These are phyloP conservation scores for Trapa bicornis DNA, from an alignment of 345 rosid genomes.

Conservation along the genomic window DNA sequence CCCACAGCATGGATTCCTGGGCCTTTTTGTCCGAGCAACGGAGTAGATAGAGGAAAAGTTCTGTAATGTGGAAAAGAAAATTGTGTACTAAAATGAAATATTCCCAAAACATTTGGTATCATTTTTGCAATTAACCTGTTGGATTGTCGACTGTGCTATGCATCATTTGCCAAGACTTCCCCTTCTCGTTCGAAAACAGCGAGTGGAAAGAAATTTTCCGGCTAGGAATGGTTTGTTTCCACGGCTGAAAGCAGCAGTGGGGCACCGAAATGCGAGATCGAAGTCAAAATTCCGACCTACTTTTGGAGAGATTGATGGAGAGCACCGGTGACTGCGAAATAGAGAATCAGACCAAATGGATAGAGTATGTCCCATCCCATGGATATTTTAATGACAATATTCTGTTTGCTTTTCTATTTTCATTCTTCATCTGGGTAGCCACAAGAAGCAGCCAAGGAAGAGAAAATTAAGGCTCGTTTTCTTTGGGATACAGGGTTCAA, in stretches of 20 bases:
- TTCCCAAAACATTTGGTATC: too few species aligned
- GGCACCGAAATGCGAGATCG: background rate
- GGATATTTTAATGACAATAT: background rate
- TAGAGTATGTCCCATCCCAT: background rate
- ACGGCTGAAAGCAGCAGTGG: background rate
- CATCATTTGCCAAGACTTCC: too few species aligned
- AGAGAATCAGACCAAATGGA: background rate
- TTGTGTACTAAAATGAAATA: too few species aligned
- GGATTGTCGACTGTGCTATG: too few species aligned
- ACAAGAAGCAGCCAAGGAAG: background rate
- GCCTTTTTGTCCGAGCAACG: too few species aligned
- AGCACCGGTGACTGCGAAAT: background rate
- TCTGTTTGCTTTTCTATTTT: background rate
- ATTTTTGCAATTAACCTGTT: too few species aligned
- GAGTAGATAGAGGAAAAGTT: too few species aligned
- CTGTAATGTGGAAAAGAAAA: too few species aligned
- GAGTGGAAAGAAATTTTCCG: too few species aligned
- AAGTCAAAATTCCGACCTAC: background rate
- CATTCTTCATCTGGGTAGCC: too few species aligned
- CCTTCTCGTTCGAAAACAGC: background rate
- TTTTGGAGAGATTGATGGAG: background rate
- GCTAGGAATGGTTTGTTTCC: background rate
- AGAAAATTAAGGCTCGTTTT: background rate
- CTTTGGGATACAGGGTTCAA: conserved; percentile 36
- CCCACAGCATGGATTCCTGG: too few species aligned